Base-by-base conservation (phyloP, 768 basidiomycete genomes). In the Xerocomellus amylosporus region DNA sequence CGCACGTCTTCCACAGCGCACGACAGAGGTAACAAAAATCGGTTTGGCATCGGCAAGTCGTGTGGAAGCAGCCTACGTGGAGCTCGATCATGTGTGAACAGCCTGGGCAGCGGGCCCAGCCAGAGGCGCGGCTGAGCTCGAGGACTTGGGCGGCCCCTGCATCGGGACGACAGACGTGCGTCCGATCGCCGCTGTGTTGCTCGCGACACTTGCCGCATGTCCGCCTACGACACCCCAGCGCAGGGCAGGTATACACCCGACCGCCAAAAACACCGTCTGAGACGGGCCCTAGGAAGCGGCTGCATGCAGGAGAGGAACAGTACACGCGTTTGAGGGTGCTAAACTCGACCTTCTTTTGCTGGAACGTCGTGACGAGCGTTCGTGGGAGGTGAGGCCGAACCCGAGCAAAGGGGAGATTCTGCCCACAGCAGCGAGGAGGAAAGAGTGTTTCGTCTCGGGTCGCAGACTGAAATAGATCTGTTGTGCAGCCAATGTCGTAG, bases 1-100 rank as follows among this genome's bases (percentile, higher is more conserved):
- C 13, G 58, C 88, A 90, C 1, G 69, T 74, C 71, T 87, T 87
- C 87, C 88, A 90, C 4, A 53, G 71, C 22, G 61, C 77, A 73
- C 75, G 48, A 74, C 83, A 76, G 74, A 83, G 57, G 46, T 77
- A 77, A 58, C 75, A 77, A 43, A 77, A 77, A 46, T 76, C 63
- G 10, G 69, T 70, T 41, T 58, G 51, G 59, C 75, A 77, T 28
- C 68, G 56, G 49, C 75, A 77, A 3, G 72, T 72, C 71, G 77
- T 74, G 53, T 77, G 75, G 58, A 64, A 72, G 49, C 75, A 77
- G 0, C 75, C 75, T 13, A 59, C 19, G 8, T 64, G 53, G 36
- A 74, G 70, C 52, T 77, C 75, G 53, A 77, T 68, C 63, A 77
- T 59, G 30, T 69, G 68, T n/a, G 63, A 58, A 49, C 75, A 77